phyloP scores from a whole-genome alignment of 805 yeast species.

The Ogataea corticis region DNA sequence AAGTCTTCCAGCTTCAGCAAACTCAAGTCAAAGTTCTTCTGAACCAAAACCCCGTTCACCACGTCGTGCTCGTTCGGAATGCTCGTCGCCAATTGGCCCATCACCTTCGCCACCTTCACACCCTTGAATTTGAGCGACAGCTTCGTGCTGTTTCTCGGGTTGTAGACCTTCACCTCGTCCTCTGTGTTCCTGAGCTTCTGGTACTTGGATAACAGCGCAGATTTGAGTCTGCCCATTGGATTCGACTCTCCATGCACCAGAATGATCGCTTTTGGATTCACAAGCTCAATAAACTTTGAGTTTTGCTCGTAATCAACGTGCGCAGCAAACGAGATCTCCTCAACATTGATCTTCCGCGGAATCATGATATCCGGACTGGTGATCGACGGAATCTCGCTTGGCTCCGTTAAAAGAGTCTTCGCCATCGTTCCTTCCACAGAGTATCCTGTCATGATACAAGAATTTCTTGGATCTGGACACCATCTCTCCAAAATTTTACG shows the following conservation, averaged over 20 bases:
- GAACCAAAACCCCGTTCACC: constrained; percentile 83
- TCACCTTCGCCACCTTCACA: constrained; percentile 73
- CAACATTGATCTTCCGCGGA: constrained; percentile 84
- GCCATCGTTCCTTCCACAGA: constrained; percentile 99
- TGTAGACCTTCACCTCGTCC: constrained; percentile 85
- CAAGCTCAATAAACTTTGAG: constrained; percentile 83
- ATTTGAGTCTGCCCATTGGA: constrained; percentile 97
- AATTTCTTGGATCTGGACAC: constrained; percentile 95
- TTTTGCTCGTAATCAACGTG: constrained; percentile 97
- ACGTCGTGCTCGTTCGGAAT: constrained; percentile 40
- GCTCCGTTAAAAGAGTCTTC: constrained; percentile 82
- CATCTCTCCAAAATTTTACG: constrained; percentile 89
- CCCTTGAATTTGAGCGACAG: constrained; percentile 78
- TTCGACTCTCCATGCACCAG: constrained; percentile 96
- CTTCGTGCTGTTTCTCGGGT: constrained; percentile 88
- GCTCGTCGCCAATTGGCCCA: constrained; percentile 53
- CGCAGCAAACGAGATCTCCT: constrained; percentile 98
- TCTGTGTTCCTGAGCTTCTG: constrained; percentile 79
- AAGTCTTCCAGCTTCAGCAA: constrained; percentile 83
- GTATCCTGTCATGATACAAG: constrained; percentile 90
- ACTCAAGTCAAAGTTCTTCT: constrained; percentile 86
- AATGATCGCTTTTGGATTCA: constrained; percentile 81
- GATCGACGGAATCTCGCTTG: constrained; percentile 82
- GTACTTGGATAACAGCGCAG: constrained; percentile 87
- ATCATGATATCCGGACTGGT: constrained; percentile 79